A percentile compares a stretch with the other conserved stretches of the same genome.
Conservation (phyloP, 768 basidiomycete species). For the Boletus rex-veris region DNA sequence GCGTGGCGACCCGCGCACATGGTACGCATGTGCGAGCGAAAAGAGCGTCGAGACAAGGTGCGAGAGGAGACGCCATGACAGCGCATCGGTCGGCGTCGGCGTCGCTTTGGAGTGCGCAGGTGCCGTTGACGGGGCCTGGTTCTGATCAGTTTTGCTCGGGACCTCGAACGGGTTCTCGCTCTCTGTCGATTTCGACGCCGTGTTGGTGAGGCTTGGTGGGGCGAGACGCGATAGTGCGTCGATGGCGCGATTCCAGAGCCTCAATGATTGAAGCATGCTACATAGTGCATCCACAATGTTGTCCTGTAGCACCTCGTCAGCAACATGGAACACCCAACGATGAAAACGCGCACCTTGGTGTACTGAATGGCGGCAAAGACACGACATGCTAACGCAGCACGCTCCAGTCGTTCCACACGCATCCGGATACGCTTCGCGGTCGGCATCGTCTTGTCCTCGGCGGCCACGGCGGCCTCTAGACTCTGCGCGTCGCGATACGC, state of each 20-base stretch:
- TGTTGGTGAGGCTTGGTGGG: slow-evolving; percentile 31
- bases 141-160: slow-evolving; percentile 30
- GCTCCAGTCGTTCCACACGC: slow-evolving; percentile 59
- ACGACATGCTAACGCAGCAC: slow-evolving; percentile 67
- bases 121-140: slow-evolving; percentile 20
- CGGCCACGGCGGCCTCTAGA: slow-evolving; percentile 40
- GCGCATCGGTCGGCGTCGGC: slow-evolving; percentile 44
- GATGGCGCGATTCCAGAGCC: slow-evolving; percentile 77
- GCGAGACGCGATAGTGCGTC: slow-evolving; percentile 62
- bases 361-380: slow-evolving; percentile 69
- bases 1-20: slow-evolving; percentile 72
- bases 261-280: slow-evolving; percentile 63
- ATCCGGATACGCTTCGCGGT: slow-evolving; percentile 56
- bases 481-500: slow-evolving; percentile 60
- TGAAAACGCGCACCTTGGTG: slow-evolving; percentile 42
- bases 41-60: slow-evolving; percentile 67
- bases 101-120: slow-evolving; percentile 12
- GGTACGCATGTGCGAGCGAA: slow-evolving; percentile 60
- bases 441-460: slow-evolving; percentile 45
- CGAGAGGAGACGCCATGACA: slow-evolving; percentile 77
- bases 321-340: neutral
- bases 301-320: slow-evolving; percentile 41
- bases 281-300: slow-evolving; percentile 55
- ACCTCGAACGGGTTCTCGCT: slow-evolving; percentile 57
- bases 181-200: slow-evolving; percentile 25